Evolutionary conservation across 345 rosid species (phyloP).

Genomic region (Triadica sebifera): DNA sequence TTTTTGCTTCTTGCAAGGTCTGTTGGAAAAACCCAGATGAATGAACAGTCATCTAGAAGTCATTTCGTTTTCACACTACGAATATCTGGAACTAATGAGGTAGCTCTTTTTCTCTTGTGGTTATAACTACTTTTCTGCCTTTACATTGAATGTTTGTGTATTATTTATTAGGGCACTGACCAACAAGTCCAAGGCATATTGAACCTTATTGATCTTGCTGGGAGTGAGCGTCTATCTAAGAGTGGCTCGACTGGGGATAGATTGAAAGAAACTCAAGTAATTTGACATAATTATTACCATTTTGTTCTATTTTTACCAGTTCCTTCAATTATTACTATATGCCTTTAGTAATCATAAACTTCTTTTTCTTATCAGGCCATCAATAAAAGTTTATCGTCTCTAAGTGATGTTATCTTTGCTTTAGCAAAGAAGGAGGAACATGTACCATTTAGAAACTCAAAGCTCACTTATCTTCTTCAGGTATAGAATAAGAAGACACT

Average conservation of each 20-base stretch:
- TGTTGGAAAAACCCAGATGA: constrained; percentile 94
- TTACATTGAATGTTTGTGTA: constrained; percentile 8
- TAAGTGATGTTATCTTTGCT: constrained; percentile 88
- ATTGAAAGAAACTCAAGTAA: constrained; percentile 94
- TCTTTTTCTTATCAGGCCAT: constrained; percentile 56
- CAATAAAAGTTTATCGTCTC: constrained; percentile 84
- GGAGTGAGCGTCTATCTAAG: constrained; percentile 94
- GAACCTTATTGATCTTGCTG: constrained; percentile 98
- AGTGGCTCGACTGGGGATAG: constrained; percentile 98
- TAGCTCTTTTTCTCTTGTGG: constrained; percentile 15
- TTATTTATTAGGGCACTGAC: constrained; percentile 66
- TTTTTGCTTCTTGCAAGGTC: constrained; percentile 47
- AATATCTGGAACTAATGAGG: constrained; percentile 89
- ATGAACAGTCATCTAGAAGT: constrained; percentile 96
- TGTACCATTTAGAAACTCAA: constrained; percentile 89
- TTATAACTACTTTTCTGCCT: constrained; percentile 5
- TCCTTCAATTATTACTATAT: background rate
- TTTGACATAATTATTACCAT: background rate
- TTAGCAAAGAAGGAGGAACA: constrained; percentile 93
- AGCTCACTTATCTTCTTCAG: constrained; percentile 98
- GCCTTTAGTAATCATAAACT: constrained; percentile 5
- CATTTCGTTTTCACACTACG: constrained; percentile 88
- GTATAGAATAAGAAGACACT: constrained; percentile 27
- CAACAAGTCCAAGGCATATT: constrained; percentile 94
- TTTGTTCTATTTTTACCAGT: background rate